phyloP scores from a whole-genome alignment of 2,329 filamentous ascomycete species.

The Grosmannia penicillata region DNA sequence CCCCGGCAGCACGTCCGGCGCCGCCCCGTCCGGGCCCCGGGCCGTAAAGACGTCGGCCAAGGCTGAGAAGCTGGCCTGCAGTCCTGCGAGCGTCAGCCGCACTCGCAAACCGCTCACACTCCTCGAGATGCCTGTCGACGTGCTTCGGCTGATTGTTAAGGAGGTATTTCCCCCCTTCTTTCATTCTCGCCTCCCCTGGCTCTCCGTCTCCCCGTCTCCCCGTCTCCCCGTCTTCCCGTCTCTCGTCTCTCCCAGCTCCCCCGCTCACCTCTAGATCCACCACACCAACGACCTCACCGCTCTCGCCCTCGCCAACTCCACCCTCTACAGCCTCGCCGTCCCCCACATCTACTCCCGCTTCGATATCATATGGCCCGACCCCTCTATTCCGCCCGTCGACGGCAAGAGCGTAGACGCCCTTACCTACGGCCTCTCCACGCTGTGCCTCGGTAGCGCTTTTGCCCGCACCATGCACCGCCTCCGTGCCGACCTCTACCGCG shows the following conservation, averaged over 20 bases:
- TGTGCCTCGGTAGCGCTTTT: slow-evolving; percentile 51
- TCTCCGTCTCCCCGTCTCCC: background rate
- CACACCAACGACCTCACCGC: slow-evolving; percentile 72
- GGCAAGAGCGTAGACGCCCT: slow-evolving; percentile 66
- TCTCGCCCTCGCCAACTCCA: slow-evolving; percentile 63
- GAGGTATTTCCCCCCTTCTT: slow-evolving; percentile 37
- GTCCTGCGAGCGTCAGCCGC: slow-evolving; percentile 44
- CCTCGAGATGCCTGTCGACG: slow-evolving; percentile 63
- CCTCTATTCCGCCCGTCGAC: slow-evolving; percentile 45
- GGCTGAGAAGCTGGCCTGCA: too few relatives aligned
- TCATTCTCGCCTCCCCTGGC: background rate
- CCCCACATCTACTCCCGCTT: slow-evolving; percentile 74
- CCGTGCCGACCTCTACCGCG: slow-evolving; percentile 7
- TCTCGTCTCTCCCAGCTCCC: background rate
- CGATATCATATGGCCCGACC: slow-evolving; percentile 79
- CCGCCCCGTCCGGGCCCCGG: slow-evolving; percentile 16
- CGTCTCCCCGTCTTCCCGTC: background rate
- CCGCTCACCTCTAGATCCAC: slow-evolving; percentile 40
- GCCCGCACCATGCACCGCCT: slow-evolving; percentile 23
- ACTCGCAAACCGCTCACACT: slow-evolving; percentile 45
- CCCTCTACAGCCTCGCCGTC: slow-evolving; percentile 58
- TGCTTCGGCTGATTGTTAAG: slow-evolving; percentile 64
- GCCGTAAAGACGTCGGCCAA: slow-evolving; percentile 49
- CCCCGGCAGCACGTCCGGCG: background rate
- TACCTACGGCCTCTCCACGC: slow-evolving; percentile 66